Evolutionary conservation across 768 basidiomycete species (phyloP).

Genomic region (Coprinopsis cinerea): DNA sequence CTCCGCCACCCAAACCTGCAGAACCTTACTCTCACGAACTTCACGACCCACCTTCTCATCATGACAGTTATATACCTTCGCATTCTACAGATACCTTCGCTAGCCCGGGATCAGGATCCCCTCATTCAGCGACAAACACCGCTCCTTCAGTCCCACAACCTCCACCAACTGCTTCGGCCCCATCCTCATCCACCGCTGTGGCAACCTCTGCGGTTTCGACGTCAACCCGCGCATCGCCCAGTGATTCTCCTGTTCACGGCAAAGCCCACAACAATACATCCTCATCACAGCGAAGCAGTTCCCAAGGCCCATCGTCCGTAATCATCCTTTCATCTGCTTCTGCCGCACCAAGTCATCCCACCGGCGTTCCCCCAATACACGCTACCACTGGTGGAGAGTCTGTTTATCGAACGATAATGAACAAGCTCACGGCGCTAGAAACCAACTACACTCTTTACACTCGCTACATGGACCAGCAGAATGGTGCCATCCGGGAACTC

Average conservation of each 20-base stretch:
- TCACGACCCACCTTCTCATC: background rate
- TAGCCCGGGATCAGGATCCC: background rate
- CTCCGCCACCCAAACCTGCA: background rate
- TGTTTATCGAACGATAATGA: constrained; percentile 95
- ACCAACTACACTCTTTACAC: constrained; percentile 81
- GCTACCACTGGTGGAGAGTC: constrained; percentile 62
- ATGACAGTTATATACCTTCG: background rate
- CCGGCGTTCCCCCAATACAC: constrained; percentile 13
- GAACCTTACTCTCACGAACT: background rate
- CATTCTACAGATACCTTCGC: background rate
- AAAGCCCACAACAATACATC: background rate
- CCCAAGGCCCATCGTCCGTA: background rate
- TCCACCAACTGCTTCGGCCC: background rate
- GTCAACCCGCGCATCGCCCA: background rate
- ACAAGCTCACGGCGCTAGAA: constrained; percentile 80
- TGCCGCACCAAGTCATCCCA: constrained; percentile 10
- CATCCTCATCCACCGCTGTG: constrained; percentile 5
- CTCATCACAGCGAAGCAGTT: background rate
- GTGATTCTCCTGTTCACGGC: background rate
- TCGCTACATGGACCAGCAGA: constrained; percentile 88
- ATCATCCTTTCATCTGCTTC: constrained; percentile 7
- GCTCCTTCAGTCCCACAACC: background rate
- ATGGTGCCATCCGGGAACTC: constrained; percentile 64
- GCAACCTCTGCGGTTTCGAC: constrained; percentile 4
- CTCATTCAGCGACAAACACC: background rate